Evolutionary conservation across 2,329 filamentous ascomycete genomes (phyloP), one percentile per base, ranked within the genome.

Genomic region (Periglandula ipomoeae): DNA sequence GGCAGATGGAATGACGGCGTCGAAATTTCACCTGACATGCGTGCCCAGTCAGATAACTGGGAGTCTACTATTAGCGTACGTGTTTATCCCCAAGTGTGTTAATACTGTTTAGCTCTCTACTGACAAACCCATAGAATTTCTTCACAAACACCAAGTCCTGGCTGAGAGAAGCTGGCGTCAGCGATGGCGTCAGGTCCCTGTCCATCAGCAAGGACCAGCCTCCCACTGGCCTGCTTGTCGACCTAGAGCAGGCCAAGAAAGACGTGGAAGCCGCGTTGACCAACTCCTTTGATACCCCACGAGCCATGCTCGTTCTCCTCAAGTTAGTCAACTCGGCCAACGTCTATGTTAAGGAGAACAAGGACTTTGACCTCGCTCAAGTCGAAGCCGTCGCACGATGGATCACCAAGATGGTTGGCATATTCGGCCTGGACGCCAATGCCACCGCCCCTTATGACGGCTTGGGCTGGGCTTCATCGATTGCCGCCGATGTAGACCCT

Each of bases 1-100:
- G 89, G 90, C 40, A 81, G 81, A 44, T 97, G 91, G 90, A 87
- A 88, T 57, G 87, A 95, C 44, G 87, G 89, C 2, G 84, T 96
- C 27, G 91, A 96, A 61, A 93, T 96, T 53, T 91, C 89, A 0
- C 82, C 85, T 2, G 88, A 90, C 48, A 82, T 95, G 68, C 76
- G 87, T 50, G 81, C 81, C 39, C 79, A 83, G 58, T 85, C 85
- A 6, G 79, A 82, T 50, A 79, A 76, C 40, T 95, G 89, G 86
- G 90, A 96, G 62, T 81, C 82, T 44, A 84, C 84, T 17, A 71
- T 95, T 26, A 86, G 85, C 64, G 74, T 77, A 58, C 65, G 73
- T 65, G 10, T 42, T 7, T 5, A 13, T 4, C 39, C 8, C 7
- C 35, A 27, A 8, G 10, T n/a, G n/a, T n/a, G n/a, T n/a, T n/a